Base-by-base conservation (phyloP, 345 rosid species). In the Gossypium sturtianum region DNA sequence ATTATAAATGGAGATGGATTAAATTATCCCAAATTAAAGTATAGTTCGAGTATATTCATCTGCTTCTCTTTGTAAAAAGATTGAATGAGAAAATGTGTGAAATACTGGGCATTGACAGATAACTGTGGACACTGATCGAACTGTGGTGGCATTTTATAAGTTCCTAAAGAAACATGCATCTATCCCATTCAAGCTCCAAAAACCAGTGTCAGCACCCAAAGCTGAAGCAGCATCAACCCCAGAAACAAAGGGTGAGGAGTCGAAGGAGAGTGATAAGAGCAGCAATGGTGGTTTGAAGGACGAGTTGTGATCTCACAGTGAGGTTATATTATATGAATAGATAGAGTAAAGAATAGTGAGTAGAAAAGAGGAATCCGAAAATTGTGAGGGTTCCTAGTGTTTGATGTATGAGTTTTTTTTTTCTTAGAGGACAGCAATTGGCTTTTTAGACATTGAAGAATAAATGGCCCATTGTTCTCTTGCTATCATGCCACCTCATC, bases 91-190 rank as follows among this genome's bases (percentile, higher is more conserved):
- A 71, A 47, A 17, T 10, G 7, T 7, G 38, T 71, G 16, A 56
- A 15, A 27, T 69, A 57, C 25, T 75, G 22, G 48, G 56, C 53
- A 38, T 78, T 59, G 57, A 67, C 89, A 96, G 99, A 79, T 91
- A 29, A 88, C 93, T 1, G 98, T 91, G 27, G 99, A 96, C 66
- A 34, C 92, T 3, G 97, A 96, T 83, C 87, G 98, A 8, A 96
- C 99, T 0, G 99, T 96, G 79, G 97, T 93, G 77, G 98, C 97
- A 64, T 84, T 91, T 3, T 96, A 93, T 74, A 96, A 96, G 80
- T 96, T 96, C 79, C 75, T 93, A 29, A 91, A 93, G 90, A 91
- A 93, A 68, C 86, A 93, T 12, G 98, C 98, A 1, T 87, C 97
- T 0, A 89, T 91, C 69, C 98, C 99, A 19, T 95, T 95, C 86